Base-by-base conservation (phyloP, 257 asterid genomes). In the Primulina eburnea region DNA sequence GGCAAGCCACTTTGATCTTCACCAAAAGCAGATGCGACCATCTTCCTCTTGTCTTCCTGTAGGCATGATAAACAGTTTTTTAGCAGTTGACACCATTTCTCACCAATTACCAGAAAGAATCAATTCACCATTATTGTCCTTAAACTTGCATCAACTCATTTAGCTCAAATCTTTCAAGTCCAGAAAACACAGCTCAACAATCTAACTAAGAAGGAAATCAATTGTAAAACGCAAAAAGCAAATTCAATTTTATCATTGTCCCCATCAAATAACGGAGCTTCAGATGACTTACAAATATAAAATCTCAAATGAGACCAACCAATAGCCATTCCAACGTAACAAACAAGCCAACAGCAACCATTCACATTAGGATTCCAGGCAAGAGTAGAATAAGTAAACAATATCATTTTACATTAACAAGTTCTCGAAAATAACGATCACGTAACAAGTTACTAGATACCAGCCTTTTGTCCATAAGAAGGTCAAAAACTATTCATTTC, bases 21-120 rank as follows among this genome's bases (percentile, higher is more conserved):
- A 55, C 98, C 99, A 75, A 91, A 94, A 69, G 98, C 99, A 17
- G 97, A 85, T 65, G 99, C 98, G 21, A 94, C 97, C 97, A 94
- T 94, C 73, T 92, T 89, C 75, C 99, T 88, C 86, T 91, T 94
- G 72, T 94, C 96, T 52, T 91, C 99, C 98, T 94, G 90, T 62
- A 77, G 47, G 18, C 71, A 64, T 47, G 67, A 17, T 26, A 55
- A 61, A n/a, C 50, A 65, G 53, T 16, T 5, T 50, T 50, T 43
- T 50, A 5, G 20, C 7, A 50, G 57, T 11, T 43, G 11, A 12
- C 4, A 12, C 6, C 53, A 43, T 43, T 28, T 43, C 53, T 12
- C n/a, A 12, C 53, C 53, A 12, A 43, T 4, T 12, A 43, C 12
- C 47, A 8, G 12, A 50, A 17, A 50, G 1, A 16, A 7, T 14